phyloP scores from a whole-genome alignment of 495 filamentous ascomycete genomes.

The Podospora pseudocomata region DNA sequence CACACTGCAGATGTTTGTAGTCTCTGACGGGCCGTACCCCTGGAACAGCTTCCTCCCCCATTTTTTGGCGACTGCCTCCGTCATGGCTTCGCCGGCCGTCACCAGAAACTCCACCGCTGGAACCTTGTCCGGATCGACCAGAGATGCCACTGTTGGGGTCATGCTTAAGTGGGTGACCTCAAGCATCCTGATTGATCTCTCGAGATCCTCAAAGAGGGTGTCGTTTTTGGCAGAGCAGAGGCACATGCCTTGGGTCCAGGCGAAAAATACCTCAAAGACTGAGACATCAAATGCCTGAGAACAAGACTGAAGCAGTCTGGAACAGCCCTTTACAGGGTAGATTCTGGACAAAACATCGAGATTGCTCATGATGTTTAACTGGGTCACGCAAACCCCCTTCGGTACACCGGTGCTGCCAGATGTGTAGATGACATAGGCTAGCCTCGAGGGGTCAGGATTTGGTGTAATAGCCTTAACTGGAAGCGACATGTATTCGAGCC shows the following conservation, averaged over 20 bases:
- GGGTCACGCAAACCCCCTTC: slow-evolving; percentile 68
- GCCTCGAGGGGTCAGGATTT: slow-evolving; percentile 29
- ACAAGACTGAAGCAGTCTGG: slow-evolving; percentile 65
- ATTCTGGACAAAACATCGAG: slow-evolving; percentile 54
- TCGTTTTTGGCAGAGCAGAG: slow-evolving; percentile 67
- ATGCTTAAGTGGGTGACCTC: slow-evolving; percentile 70
- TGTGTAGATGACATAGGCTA: slow-evolving; percentile 63
- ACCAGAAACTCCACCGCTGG: slow-evolving; percentile 64
- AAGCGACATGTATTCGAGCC: slow-evolving; percentile 21
- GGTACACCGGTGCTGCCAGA: slow-evolving; percentile 63
- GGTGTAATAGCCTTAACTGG: slow-evolving; percentile 34
- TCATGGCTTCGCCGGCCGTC: slow-evolving; percentile 68
- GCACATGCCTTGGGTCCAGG: slow-evolving; percentile 69
- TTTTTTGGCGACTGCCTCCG: slow-evolving; percentile 55
- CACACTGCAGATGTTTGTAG: slow-evolving; percentile 71
- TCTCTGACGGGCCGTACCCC: slow-evolving; percentile 71
- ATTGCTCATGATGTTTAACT: slow-evolving; percentile 65
- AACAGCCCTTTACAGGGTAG: slow-evolving; percentile 50
- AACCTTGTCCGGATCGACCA: slow-evolving; percentile 58
- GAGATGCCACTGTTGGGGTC: slow-evolving; percentile 71
- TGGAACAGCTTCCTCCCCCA: slow-evolving; percentile 69
- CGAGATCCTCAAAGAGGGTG: slow-evolving; percentile 60
- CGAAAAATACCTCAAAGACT: slow-evolving; percentile 77
- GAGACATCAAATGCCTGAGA: slow-evolving; percentile 74
- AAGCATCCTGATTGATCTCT: slow-evolving; percentile 53